Percentiles rank a stretch among this genome's conserved stretches.
Evolutionary conservation across 2,329 filamentous ascomycete genomes (phyloP).

Genomic region (Onygenales sp.): DNA sequence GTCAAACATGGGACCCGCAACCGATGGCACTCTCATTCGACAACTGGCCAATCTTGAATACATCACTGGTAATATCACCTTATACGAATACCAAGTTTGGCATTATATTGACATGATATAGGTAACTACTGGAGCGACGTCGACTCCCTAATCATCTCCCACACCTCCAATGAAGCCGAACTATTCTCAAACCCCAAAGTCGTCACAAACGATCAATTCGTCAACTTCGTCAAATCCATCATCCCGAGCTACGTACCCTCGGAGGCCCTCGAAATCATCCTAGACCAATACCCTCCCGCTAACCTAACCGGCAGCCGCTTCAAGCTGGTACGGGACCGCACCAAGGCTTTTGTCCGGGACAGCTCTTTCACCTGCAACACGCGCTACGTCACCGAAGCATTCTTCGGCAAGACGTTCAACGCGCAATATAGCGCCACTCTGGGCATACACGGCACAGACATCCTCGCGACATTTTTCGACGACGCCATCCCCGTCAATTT

Average conservation of each 20-base stretch:
- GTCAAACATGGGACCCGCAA: constrained; percentile 24
- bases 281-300: constrained; percentile 22
- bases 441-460: constrained; percentile 32
- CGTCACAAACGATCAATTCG: constrained; percentile 17
- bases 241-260: constrained; percentile 25
- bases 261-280: constrained; percentile 18
- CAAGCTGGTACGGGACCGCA: constrained; percentile 18
- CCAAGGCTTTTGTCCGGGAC: constrained; percentile 24
- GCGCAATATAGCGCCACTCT: constrained; percentile 35
- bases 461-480: constrained; percentile 33
- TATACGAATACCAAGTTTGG: background rate
- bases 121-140: constrained; percentile 25
- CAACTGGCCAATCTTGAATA: constrained; percentile 25
- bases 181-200: constrained; percentile 19
- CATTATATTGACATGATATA: background rate
- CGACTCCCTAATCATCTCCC: constrained; percentile 23
- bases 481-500: constrained; percentile 21
- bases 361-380: constrained; percentile 21
- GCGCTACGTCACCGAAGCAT: constrained; percentile 29
- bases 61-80: constrained; percentile 11
- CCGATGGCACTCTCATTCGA: constrained; percentile 24
- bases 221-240: constrained; percentile 19
- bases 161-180: constrained; percentile 24
- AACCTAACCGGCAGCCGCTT: constrained; percentile 4
- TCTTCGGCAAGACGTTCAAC: constrained; percentile 26